Evolutionary conservation across 805 yeast genomes (phyloP).

Genomic region (Lipomyces mesembrius): DNA sequence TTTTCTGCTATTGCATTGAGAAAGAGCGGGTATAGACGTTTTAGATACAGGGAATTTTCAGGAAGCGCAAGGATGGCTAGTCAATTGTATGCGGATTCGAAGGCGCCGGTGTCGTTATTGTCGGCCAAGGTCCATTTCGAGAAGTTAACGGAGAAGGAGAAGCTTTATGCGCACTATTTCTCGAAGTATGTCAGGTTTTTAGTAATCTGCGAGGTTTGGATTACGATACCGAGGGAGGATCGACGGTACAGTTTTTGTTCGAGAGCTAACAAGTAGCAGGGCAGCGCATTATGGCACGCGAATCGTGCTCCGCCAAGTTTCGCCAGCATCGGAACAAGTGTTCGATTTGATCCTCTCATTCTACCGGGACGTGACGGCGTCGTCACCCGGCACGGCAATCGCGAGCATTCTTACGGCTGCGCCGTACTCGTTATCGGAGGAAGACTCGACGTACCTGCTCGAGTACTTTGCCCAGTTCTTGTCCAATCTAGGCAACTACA

Average conservation of each 20-base stretch:
- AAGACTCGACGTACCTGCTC: slow-evolving; percentile 52
- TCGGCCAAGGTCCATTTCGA: slow-evolving; percentile 73
- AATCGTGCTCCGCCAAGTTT: slow-evolving; percentile 77
- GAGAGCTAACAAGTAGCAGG: slow-evolving; percentile 4
- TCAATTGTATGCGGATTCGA: slow-evolving; percentile 53
- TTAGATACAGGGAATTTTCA: not conserved
- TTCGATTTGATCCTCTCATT: slow-evolving; percentile 69
- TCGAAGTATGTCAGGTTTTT: slow-evolving; percentile 51
- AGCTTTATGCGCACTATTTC: slow-evolving; percentile 80
- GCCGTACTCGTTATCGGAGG: slow-evolving; percentile 44
- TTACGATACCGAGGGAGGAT: too few species aligned
- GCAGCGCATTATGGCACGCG: slow-evolving; percentile 86
- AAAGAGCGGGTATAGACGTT: not conserved
- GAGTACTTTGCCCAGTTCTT: slow-evolving; percentile 70
- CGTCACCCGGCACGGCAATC: slow-evolving; percentile 48
- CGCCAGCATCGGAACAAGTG: slow-evolving; percentile 77
- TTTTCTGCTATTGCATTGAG: not conserved
- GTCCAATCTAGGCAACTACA: slow-evolving; percentile 72
- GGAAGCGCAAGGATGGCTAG: not conserved
- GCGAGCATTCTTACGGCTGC: slow-evolving; percentile 1
- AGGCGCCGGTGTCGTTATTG: slow-evolving; percentile 72
- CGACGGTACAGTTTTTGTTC: too few species aligned
- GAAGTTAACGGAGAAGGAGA: slow-evolving; percentile 60
- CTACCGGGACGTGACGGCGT: slow-evolving; percentile 52
- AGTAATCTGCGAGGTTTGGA: too few species aligned